Evolutionary conservation across 768 basidiomycete species (phyloP), one percentile per base, ranked within the genome.

Genomic region (Boletus sp.): DNA sequence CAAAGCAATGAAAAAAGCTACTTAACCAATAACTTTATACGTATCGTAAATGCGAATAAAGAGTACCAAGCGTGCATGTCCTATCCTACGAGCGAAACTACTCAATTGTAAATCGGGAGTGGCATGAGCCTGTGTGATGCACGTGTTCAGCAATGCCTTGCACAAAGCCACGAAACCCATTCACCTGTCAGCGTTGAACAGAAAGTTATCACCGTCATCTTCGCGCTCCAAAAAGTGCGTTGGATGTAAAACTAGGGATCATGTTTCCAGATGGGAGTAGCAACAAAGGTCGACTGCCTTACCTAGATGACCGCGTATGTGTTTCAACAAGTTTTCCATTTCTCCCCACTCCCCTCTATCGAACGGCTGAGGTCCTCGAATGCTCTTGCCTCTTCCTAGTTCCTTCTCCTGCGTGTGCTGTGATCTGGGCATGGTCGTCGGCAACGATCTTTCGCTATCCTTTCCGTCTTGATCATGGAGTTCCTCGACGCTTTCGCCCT

Each of bases 211-310:
- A 7, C 88, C 86, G 1, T 83, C 77, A 66, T 96, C 93, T 72
- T 98, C 95, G n/a, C 83, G 89, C 70, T 98, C 95, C 56, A 98
- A 65, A 75, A 98, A 98, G 11, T 85, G 83, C 15, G 78, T 89
- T 2, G 95, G 85, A 72, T 90, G 90, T 11, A 91, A 51, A 37
- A 98, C 95, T 96, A 37, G n/a, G 9, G 15, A 4, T 17, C 10
- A 43, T 4, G 25, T 43, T 7, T 7, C 45, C 8, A 54, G 56
- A n/a, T 8, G 21, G 3, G 8, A 40, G 35, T 4, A 27, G 3
- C 23, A 42, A n/a, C 47, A 4, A 47, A 37, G 25, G 15, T 21
- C 33, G 23, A 6, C 5, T 38, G 21, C 60, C 83, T 62, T 64
- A 93, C 95, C 94, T 29, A 99, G 75, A 68, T 95, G 92, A 0